phyloP scores from a whole-genome alignment of 2,329 filamentous ascomycete species.

The Hypoxylon sp. region DNA sequence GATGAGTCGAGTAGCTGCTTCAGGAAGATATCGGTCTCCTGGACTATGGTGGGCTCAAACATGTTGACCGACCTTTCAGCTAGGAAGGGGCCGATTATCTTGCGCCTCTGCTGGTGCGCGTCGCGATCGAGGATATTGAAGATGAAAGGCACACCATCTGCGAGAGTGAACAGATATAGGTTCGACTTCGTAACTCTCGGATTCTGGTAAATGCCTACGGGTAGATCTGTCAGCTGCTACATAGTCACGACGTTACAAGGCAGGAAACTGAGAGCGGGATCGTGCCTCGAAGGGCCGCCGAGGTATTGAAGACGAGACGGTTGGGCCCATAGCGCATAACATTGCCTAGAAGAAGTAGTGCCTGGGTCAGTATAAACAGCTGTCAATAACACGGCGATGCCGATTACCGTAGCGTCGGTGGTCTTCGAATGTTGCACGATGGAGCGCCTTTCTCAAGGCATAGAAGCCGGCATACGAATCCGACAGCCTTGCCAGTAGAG shows the following conservation, averaged over 20 bases:
- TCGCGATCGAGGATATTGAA: constrained; percentile 19
- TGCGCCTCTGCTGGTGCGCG: constrained; percentile 26
- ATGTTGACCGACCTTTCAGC: constrained; percentile 24
- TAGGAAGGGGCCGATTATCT: constrained; percentile 20
- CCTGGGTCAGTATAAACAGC: not conserved
- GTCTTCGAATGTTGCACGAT: constrained; percentile 8
- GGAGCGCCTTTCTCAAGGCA: constrained; percentile 7
- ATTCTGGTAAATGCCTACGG: constrained; percentile 26
- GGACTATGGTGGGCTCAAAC: constrained; percentile 28
- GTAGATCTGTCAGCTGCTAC: not conserved
- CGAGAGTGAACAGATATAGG: constrained; percentile 12
- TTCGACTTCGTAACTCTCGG: constrained; percentile 25
- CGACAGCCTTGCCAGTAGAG: constrained; percentile 7
- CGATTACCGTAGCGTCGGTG: constrained; percentile 15
- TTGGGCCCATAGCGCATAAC: constrained; percentile 29
- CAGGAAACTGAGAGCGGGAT: too few relatives aligned
- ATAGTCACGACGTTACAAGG: too few relatives aligned
- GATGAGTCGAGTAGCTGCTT: not conserved
- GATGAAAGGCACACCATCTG: not conserved
- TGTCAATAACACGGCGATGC: not conserved
- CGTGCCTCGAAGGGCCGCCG: constrained; percentile 19
- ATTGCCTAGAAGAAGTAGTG: constrained; percentile 8
- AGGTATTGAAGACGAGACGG: constrained; percentile 32
- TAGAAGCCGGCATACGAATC: constrained; percentile 9
- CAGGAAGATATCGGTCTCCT: constrained; percentile 30